These are phyloP conservation scores for Theileria sp. DNA, from an alignment of 169 alveolate species.

Conservation along the genomic window DNA sequence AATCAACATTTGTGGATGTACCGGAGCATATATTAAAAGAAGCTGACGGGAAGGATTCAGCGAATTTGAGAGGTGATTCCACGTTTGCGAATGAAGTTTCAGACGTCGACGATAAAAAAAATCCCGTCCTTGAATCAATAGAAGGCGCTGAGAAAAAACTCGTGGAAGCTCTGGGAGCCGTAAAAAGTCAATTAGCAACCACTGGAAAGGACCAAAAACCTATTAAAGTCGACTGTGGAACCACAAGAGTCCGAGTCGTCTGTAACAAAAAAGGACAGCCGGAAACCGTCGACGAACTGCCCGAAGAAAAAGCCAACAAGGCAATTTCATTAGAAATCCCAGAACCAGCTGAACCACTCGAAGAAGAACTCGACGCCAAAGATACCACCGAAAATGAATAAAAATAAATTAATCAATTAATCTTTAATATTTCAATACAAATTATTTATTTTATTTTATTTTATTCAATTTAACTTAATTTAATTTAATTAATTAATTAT, in stretches of 20 bases:
- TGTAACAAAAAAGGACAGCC: slow-evolving; percentile 10
- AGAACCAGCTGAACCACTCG: slow-evolving; percentile 4
- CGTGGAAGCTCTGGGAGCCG: slow-evolving; percentile 20
- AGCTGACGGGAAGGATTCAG: background rate
- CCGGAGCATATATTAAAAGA: background rate
- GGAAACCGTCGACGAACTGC: background rate
- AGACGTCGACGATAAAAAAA: background rate
- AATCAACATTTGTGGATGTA: background rate
- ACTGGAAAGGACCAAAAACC: slow-evolving; percentile 5
- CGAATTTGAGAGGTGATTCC: slow-evolving; percentile 14
- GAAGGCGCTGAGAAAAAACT: slow-evolving; percentile 23
- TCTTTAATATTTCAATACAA: background rate
- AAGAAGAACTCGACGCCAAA: background rate
- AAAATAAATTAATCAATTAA: too few species aligned
- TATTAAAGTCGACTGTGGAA: slow-evolving; percentile 33
- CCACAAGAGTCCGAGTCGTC: slow-evolving; percentile 27
- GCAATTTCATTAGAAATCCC: background rate
- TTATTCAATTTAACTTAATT: too few species aligned
- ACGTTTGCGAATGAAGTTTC: background rate
- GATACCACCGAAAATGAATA: background rate
- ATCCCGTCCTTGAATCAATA: slow-evolving; percentile 15
- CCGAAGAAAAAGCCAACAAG: background rate
- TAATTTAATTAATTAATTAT: too few species aligned
- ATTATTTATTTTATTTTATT: too few species aligned
- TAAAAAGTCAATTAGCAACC: background rate